phyloP scores from a whole-genome alignment of 495 filamentous ascomycete genomes.

The Corynascus novoguineensis region DNA sequence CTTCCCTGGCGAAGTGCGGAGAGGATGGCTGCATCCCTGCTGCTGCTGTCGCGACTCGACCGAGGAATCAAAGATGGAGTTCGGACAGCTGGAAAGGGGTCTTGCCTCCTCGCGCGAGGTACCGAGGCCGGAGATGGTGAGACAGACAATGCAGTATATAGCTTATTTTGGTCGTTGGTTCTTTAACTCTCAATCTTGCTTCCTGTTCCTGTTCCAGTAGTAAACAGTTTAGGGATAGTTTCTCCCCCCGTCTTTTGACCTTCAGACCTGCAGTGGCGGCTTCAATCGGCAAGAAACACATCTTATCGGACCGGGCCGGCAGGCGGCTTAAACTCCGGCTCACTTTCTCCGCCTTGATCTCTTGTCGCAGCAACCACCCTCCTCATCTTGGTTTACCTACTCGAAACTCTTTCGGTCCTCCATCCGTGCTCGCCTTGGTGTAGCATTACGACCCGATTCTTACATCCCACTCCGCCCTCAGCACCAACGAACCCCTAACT shows the following conservation, averaged over 20 bases:
- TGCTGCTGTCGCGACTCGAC: too few relatives aligned
- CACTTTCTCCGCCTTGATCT: neutral
- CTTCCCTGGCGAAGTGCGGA: slow-evolving; percentile 1
- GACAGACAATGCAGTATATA: too few relatives aligned
- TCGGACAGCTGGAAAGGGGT: slow-evolving; percentile 12
- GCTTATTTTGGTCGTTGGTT: too few relatives aligned
- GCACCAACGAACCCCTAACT: neutral
- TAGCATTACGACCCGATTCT: too few relatives aligned
- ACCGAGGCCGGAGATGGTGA: too few relatives aligned
- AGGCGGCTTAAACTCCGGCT: neutral
- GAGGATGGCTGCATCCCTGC: neutral
- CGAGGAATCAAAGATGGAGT: slow-evolving; percentile 18
- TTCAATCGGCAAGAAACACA: slow-evolving; percentile 1
- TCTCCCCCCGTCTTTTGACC: neutral
- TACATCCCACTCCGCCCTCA: neutral
- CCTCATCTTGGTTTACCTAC: neutral
- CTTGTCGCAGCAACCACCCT: neutral
- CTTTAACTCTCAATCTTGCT: too few relatives aligned
- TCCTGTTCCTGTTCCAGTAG: too few relatives aligned
- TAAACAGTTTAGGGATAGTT: too few relatives aligned
- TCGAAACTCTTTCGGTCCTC: neutral
- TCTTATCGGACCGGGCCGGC: neutral
- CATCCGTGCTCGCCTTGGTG: too few relatives aligned
- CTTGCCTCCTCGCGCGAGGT: neutral
- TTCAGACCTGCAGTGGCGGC: slow-evolving; percentile 1